Percentiles rank a stretch among this genome's conserved stretches.
Conservation (phyloP, 2,329 filamentous ascomycete genomes). For the Aphanocladium album region DNA sequence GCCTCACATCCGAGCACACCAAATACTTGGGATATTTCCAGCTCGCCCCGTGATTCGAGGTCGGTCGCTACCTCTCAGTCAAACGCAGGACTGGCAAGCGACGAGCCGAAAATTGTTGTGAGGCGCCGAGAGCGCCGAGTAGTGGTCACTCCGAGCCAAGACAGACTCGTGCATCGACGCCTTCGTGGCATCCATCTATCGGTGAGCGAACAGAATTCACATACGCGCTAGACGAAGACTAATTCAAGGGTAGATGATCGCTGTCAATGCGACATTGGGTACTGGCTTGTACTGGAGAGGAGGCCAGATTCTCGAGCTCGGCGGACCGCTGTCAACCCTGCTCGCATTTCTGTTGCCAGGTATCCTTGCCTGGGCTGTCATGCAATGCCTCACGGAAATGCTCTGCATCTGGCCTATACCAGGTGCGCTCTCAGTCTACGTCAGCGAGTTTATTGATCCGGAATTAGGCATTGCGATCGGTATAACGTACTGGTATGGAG, state of each 20-base stretch:
- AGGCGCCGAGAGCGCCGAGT: conserved; percentile 13
- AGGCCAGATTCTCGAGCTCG: conserved; percentile 24
- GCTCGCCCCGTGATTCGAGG: neutral
- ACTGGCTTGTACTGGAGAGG: conserved; percentile 27
- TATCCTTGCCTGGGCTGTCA: conserved; percentile 25
- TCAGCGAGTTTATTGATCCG: conserved; percentile 27
- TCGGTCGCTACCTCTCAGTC: neutral
- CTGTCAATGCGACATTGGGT: conserved; percentile 24
- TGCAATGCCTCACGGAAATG: conserved; percentile 27
- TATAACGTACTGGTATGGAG: conserved; percentile 29
- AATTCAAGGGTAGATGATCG: conserved; percentile 22
- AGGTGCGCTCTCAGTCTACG: conserved; percentile 26
- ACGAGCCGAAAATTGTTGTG: conserved; percentile 1
- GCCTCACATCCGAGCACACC: neutral
- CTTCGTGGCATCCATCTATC: conserved; percentile 22
- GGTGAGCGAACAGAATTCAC: conserved; percentile 14
- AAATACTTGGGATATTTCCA: neutral
- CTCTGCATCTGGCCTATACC: conserved; percentile 29
- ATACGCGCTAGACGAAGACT: neutral
- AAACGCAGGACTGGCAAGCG: neutral
- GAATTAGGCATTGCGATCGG: conserved; percentile 29
- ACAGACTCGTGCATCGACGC: conserved; percentile 16
- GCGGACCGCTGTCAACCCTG: conserved; percentile 23
- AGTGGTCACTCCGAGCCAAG: conserved; percentile 16
- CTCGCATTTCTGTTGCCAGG: conserved; percentile 25